Conservation (phyloP, 306 rosid genomes). For the Inga laurina region DNA sequence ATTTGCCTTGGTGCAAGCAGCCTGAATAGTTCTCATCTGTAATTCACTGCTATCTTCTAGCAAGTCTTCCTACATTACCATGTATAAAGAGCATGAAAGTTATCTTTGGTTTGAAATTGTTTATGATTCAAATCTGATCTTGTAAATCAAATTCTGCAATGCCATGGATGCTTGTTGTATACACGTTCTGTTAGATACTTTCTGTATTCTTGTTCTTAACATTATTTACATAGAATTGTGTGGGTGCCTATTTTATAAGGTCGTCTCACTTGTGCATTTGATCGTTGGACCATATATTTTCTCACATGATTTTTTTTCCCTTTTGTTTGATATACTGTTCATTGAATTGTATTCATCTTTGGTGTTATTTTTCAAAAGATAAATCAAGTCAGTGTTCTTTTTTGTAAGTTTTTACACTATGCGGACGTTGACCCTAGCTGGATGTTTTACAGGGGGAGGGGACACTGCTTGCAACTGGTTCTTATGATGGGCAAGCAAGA, state of each 20-base stretch:
- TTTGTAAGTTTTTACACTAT: slow-evolving; percentile 2
- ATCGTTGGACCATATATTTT: not conserved
- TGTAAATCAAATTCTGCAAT: not conserved
- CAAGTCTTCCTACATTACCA: not conserved
- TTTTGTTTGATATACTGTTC: not conserved
- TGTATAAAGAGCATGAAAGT: not conserved
- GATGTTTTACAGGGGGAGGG: slow-evolving; percentile 70
- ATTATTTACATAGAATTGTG: not conserved
- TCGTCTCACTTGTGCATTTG: not conserved
- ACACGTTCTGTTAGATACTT: not conserved
- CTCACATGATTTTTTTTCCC: not conserved
- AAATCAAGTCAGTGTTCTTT: not conserved
- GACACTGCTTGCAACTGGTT: slow-evolving; percentile 94
- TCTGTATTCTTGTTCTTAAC: slow-evolving; percentile 2
- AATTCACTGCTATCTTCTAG: not conserved
- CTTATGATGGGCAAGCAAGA: slow-evolving; percentile 97
- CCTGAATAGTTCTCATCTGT: not conserved
- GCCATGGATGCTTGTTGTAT: not conserved
- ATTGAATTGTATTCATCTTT: not conserved
- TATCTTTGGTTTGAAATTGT: not conserved
- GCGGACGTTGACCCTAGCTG: slow-evolving; percentile 1
- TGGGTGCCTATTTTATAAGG: not conserved
- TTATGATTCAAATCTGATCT: not conserved
- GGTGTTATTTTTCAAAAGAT: slow-evolving; percentile 10
- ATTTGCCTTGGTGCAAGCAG: not conserved